Evolutionary conservation across 2,329 filamentous ascomycete species (phyloP), one percentile per base, ranked within the genome.

Genomic region (Trichoderma arundinaceum): DNA sequence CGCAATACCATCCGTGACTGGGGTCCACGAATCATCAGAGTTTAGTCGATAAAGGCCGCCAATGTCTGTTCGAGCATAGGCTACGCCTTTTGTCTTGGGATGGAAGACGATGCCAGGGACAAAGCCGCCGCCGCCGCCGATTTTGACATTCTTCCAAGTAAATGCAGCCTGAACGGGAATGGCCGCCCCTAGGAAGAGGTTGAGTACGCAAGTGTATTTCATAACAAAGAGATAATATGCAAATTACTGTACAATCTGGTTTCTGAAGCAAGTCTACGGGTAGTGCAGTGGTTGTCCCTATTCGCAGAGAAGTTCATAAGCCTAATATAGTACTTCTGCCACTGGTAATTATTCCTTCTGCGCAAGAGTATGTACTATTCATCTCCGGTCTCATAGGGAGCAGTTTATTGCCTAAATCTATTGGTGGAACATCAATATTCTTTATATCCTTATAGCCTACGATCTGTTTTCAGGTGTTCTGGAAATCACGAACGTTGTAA

Each of bases 91-190:
- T 3, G 59, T 62, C 39, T 62, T 62, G 7, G 59, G 59, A 15
- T 62, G 59, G 28, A 62, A 62, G 59, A 62, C 13, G 17, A 62
- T 62, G 12, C 59, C 59, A 44, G 59, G 59, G 8, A 62, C 49
- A 22, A 62, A 62, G n/a, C 59, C 59, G 2, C 59, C 59, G n/a
- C 59, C 59, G 28, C 59, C 59, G 13, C 59, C 59, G 49, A 62
- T 43, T 15, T 62, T 62, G 12, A 62, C 59, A n/a, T 62, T 62
- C n/a, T 62, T 62, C 59, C 59, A 62, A 10, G 38, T 35, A 22
- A 62, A 62, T 2, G 59, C 48, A n/a, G 59, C 48, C 8, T 62
- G 59, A n/a, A 32, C 28, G 12, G 59, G 59, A 35, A 62, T 53
- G 3, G 49, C 59, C 10, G 59, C 59, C 33, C 59, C 59, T 1